A percentile compares a stretch with the other conserved stretches of the same genome.
phyloP scores from a whole-genome alignment of 2,329 filamentous ascomycete species.

The Pestalotiopsis fici region DNA sequence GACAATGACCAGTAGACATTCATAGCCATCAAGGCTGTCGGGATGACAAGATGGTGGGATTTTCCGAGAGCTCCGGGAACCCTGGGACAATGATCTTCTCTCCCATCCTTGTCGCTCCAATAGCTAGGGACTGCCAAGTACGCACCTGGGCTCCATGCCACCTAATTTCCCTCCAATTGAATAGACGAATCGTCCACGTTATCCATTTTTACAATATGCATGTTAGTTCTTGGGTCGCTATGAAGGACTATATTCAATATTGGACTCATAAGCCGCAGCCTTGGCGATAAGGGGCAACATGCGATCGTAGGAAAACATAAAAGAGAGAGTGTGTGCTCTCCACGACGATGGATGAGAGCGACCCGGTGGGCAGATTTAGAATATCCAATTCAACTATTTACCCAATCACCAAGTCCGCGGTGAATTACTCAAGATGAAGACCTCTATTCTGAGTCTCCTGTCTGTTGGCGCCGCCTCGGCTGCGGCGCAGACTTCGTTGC shows the following conservation, averaged over 20 bases:
- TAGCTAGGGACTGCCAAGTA: neutral
- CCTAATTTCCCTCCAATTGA: constrained; percentile 1
- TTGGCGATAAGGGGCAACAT: neutral
- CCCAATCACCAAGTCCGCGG: too few species aligned
- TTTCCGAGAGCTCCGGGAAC: neutral
- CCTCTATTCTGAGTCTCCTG: neutral
- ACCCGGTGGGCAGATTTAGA: too few species aligned
- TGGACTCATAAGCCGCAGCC: constrained; percentile 4
- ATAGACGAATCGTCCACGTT: neutral
- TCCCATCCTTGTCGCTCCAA: neutral
- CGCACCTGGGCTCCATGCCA: neutral
- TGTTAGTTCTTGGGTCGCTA: neutral
- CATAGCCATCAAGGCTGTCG: neutral
- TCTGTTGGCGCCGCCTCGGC: neutral
- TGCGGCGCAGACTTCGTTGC: neutral
- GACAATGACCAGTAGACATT: neutral
- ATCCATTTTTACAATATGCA: constrained; percentile 1
- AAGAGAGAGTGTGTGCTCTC: neutral
- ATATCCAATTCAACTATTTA: neutral
- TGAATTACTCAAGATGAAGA: neutral
- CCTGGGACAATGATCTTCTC: neutral
- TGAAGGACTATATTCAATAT: neutral
- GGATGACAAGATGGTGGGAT: neutral
- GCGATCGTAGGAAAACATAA: neutral
- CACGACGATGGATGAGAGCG: neutral